Conservation (phyloP, 768 basidiomycete species). For the Suillus clintonianus region DNA sequence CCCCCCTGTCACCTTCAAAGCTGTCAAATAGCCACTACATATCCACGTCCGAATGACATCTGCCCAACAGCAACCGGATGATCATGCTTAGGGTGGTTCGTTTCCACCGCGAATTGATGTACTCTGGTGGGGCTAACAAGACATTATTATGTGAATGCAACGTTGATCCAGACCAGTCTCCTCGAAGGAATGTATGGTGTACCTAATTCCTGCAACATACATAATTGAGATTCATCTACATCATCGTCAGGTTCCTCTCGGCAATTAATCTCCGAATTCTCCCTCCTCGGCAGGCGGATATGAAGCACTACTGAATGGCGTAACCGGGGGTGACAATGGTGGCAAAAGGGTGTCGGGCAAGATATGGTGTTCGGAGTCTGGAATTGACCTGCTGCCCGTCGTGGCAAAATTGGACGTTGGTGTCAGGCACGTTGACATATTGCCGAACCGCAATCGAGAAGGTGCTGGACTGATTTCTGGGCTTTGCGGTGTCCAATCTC, state of each 20-base stretch:
- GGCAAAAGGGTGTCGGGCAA: neutral
- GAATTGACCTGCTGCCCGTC: neutral
- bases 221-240: neutral
- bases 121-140: neutral
- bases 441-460: neutral
- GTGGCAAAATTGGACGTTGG: neutral
- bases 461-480: neutral
- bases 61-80: no score
- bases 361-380: neutral
- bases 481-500: neutral
- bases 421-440: neutral
- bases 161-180: slow-evolving; percentile 5
- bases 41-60: no score
- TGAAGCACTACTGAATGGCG: neutral
- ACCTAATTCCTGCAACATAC: slow-evolving; percentile 13
- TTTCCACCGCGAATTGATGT: neutral
- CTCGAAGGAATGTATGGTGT: slow-evolving; percentile 26
- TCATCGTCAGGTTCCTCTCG: neutral
- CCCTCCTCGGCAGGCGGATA: neutral
- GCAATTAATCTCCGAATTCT: neutral
- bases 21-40: no score
- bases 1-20: no score
- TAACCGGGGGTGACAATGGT: neutral
- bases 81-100: neutral
- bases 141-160: slow-evolving; percentile 8